phyloP scores from a whole-genome alignment of 495 filamentous ascomycete species.

The Thozetella sp. region DNA sequence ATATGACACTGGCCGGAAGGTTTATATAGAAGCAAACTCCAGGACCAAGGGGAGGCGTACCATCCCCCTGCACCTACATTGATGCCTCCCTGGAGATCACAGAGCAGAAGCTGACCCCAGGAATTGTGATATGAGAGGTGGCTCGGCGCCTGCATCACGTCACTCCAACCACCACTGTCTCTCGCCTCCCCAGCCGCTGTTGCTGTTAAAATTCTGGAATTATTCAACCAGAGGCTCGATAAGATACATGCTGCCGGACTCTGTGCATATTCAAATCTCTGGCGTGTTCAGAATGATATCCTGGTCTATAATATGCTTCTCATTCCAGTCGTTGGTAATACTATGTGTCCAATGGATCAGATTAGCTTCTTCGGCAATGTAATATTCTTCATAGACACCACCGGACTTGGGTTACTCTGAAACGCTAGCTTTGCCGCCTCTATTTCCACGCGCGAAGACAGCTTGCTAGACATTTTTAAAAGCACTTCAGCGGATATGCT shows the following conservation, averaged over 20 bases:
- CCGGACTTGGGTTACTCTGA: neutral
- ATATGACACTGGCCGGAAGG: neutral
- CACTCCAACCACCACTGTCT: neutral
- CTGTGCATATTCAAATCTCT: neutral
- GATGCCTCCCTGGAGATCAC: neutral
- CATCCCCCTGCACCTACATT: neutral
- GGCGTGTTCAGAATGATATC: neutral
- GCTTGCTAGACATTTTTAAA: neutral
- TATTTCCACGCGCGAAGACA: neutral
- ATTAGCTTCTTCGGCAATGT: neutral
- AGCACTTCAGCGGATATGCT: neutral
- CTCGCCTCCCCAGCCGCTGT: neutral
- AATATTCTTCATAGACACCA: neutral
- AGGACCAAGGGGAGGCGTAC: neutral
- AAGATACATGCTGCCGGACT: neutral
- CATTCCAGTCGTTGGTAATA: neutral
- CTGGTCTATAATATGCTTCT: neutral
- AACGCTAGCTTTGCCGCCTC: neutral
- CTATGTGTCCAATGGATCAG: neutral
- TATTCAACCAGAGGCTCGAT: neutral
- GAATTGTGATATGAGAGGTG: neutral
- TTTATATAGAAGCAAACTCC: neutral
- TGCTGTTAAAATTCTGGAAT: neutral
- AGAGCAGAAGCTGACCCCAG: neutral
- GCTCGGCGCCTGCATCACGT: neutral